phyloP scores from a whole-genome alignment of 768 basidiomycete species.

The Coprinopsis strossmayeri region DNA sequence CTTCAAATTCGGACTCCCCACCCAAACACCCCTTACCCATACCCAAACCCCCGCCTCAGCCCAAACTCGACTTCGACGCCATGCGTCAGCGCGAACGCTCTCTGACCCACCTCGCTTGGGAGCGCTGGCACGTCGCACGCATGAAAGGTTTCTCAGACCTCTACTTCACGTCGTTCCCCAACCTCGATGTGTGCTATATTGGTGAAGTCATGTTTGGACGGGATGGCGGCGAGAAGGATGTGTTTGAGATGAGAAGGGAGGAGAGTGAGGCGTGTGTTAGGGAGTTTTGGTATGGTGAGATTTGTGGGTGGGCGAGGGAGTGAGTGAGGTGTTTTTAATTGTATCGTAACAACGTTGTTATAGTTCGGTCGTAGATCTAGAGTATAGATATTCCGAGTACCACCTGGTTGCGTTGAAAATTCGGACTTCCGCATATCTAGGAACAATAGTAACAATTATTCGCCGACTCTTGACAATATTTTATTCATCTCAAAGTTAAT shows the following conservation, averaged over 20 bases:
- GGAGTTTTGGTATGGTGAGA: not conserved
- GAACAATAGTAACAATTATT: no score
- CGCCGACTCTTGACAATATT: no score
- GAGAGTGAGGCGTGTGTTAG: not conserved
- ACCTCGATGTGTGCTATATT: not conserved
- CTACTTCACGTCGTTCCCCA: not conserved
- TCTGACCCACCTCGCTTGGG: conserved; percentile 1
- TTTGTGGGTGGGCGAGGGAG: not conserved
- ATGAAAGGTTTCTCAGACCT: not conserved
- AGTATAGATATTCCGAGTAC: no score
- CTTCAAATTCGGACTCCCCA: no score
- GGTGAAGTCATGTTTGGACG: not conserved
- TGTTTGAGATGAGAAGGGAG: not conserved
- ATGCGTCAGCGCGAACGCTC: not conserved
- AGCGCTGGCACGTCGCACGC: conserved; percentile 4
- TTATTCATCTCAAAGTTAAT: no score
- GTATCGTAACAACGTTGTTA: no score
- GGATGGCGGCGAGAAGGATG: not conserved
- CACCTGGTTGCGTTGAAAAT: no score
- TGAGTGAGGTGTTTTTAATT: no score
- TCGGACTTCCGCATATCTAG: no score
- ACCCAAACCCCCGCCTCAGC: no score
- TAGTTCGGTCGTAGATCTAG: no score
- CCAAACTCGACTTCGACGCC: conserved; percentile 4
- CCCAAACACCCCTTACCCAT: no score